phyloP scores from a whole-genome alignment of 352 stramenopile genomes.

The Pythium volutum region DNA sequence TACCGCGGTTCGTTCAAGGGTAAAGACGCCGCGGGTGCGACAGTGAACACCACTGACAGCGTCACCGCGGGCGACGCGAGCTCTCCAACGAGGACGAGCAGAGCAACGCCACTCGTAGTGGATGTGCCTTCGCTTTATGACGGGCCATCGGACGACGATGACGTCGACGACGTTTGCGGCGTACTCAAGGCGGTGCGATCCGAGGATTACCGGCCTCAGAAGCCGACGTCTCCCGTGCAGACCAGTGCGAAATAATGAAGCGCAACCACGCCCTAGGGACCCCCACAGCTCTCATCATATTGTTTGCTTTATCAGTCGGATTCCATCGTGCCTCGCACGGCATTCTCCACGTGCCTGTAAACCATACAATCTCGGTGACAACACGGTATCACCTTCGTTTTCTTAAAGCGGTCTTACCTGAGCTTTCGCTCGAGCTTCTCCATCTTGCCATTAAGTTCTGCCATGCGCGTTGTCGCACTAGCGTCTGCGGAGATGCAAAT shows the following conservation, averaged over 20 bases:
- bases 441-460: conserved; percentile 45
- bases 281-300: neutral
- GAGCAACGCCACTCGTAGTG: neutral
- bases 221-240: neutral
- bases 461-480: conserved; percentile 37
- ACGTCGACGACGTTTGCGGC: conserved; percentile 6
- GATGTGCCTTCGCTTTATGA: conserved; percentile 10
- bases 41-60: neutral
- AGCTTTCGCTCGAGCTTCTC: conserved; percentile 39
- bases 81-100: neutral
- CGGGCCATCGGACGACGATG: neutral
- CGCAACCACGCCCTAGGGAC: neutral
- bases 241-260: neutral
- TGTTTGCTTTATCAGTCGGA: neutral
- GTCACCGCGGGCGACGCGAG: neutral
- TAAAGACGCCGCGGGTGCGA: neutral
- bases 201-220: conserved; percentile 15
- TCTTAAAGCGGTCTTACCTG: conserved; percentile 19
- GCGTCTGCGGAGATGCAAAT: conserved; percentile 29
- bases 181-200: conserved; percentile 3
- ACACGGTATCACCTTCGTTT: neutral
- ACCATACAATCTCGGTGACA: neutral
- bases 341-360: conserved; percentile 12
- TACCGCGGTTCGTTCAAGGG: conserved; percentile 36
- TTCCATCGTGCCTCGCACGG: neutral